Base-by-base conservation (phyloP, 1,284 basidiomycete species). In the Trichosporon asahii region DNA sequence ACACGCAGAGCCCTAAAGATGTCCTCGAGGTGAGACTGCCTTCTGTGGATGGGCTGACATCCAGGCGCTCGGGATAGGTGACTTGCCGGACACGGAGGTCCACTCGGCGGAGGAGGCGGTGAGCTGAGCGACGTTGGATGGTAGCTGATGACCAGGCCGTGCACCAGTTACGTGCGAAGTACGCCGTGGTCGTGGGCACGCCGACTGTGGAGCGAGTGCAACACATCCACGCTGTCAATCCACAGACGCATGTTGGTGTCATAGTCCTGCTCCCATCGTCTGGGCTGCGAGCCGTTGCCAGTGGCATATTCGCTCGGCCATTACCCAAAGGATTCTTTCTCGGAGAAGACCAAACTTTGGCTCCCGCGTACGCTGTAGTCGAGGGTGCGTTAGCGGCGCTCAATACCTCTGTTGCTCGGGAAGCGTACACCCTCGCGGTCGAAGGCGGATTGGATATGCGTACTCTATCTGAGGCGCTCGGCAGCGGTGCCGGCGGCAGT, bases 171-270 rank as follows among this genome's bases (percentile, higher is more conserved):
- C 55, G 60, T 8, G 21, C 11, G 4, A 35, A 35, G 8, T 44
- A 49, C 18, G 68, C 64, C 21, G 60, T 69, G 5, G 14, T 69
- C 14, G 40, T 66, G 21, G 68, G 68, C 57, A 66, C 65, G 6
- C 65, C 68, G 4, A 29, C n/a, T 7, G 31, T 66, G 6, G 60
- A 66, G 29, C 21, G 25, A 9, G 53, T 66, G 8, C 11, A 25
- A 23, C 49, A 55, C 40, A 25, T 69, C 14, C 64, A 31, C 0
- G 55, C 65, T 11, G 65, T 33, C 11, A 69, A 69, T 44, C 65
- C 68, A 8, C 65, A 69, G 57, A 64, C 68, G 18, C 40, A 37
- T 1, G 29, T 69, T 23, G 68, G 68, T 8, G 44, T 69, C n/a
- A 15, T 69, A 12, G 65, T 66, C 15, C 68, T 65, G 1, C 60